Base-by-base conservation (phyloP, 306 rosid genomes). In the Dicorynia guianensis region DNA sequence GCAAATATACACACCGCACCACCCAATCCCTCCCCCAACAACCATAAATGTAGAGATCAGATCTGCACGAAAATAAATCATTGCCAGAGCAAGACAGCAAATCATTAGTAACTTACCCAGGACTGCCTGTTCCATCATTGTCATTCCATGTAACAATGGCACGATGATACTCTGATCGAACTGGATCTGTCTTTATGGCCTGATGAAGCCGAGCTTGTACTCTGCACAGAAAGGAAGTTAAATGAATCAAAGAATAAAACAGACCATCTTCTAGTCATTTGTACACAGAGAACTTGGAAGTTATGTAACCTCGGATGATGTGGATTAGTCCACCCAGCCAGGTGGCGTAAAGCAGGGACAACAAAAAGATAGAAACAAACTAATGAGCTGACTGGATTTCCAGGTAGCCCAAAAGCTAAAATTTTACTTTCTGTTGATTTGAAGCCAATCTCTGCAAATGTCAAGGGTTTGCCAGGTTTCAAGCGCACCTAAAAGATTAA, bases 391-490 rank as follows among this genome's bases (percentile, higher is more conserved):
- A 80, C 96, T 30, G 98, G 98, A 83, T 94, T 94, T 83, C 98
- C 98, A 12, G 98, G 98, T 69, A 94, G 78, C 73, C 96, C 98
- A 71, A 94, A 94, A 66, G 94, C 95, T 74, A 92, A 81, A 64
- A 88, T 74, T 77, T 88, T 90, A 48, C 76, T 75, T 65, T 83
- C 93, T 39, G 80, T 60, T 62, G 82, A 61, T 75, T 83, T 80
- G 6, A 67, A 63, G 72, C 70, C 80, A 74, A 92, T 83, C 84
- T 90, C 96, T 1, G 90, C 97, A 80, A 94, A 94, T 61, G 91
- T 88, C 76, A 92, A 52, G 20, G 98, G 98, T 79, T 92, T 94
- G 75, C 98, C 98, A 11, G 98, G 98, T 87, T 90, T 94, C 85
- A 94, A 77, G 79, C 18, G 60, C 72, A 94, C 96, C 98, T 94